Base-by-base conservation (phyloP, 2,329 filamentous ascomycete species). In the Juglanconis oblonga region DNA sequence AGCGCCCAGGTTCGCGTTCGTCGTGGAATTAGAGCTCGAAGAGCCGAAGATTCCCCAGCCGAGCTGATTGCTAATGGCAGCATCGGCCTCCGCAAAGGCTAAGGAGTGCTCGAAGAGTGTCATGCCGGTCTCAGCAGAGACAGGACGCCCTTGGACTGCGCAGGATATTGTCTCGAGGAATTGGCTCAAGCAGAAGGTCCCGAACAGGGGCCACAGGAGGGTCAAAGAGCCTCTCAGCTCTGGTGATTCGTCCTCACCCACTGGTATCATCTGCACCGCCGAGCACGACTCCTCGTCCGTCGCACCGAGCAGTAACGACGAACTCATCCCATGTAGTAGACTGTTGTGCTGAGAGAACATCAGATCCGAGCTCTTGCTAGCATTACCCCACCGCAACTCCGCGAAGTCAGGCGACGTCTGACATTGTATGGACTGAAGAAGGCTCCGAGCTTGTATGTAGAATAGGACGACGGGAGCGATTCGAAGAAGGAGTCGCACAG, bases 41-140 rank as follows among this genome's bases (percentile, higher is more conserved):
- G 72, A 79, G 79, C 58, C 81, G 68, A 90, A 88, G 1, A 86
- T 68, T 0, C 88, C 86, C 73, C 92, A 85, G 11, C 88, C 88
- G 13, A 97, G 83, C 54, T 92, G 90, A 65, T 88, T 90, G 67
- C 87, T 88, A 50, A 97, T 87, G 64, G 93, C 90, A 35, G 91
- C 89, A 72, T 99, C 95, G 8, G 94, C 94, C 74, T 99, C 95
- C 10, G 94, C 92, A 76, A 98, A 99, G 2, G 94, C 94, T 8
- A 99, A 80, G 0, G 93, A 97, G 70, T 97, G 93, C 72, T 99
- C 95, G 68, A 98, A 97, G 2, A 97, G 84, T 0, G 93, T 97
- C 91, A 98, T 97, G 17, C 92, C 93, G 1, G 92, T 96, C 75
- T 98, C 95, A 0, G 91, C 89, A 64, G 90, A 85, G 0, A 91